phyloP scores from a whole-genome alignment of 2,329 filamentous ascomycete species.

The Myriosclerotinia curreyana region DNA sequence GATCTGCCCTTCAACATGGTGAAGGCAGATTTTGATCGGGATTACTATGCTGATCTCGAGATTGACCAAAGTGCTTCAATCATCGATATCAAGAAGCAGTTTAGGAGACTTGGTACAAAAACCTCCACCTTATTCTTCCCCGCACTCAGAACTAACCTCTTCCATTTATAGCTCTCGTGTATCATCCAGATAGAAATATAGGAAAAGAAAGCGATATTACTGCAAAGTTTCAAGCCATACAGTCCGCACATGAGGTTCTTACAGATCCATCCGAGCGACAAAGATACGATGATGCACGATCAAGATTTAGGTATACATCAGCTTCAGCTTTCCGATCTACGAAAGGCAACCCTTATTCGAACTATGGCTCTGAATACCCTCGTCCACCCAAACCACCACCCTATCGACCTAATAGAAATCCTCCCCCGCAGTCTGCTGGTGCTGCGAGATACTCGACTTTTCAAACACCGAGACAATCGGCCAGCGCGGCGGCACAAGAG shows the following conservation, averaged over 20 bases:
- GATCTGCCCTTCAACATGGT: constrained; percentile 33
- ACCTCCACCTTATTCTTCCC: constrained; percentile 4
- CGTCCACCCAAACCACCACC: constrained; percentile 37
- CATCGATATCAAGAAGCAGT: constrained; percentile 67
- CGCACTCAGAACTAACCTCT: constrained; percentile 13
- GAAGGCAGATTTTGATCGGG: constrained; percentile 41
- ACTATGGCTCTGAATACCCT: constrained; percentile 35
- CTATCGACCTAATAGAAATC: constrained; percentile 25
- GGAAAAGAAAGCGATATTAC: constrained; percentile 64
- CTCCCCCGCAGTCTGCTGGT: constrained; percentile 36
- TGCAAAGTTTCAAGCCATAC: constrained; percentile 67
- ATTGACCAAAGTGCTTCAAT: constrained; percentile 55
- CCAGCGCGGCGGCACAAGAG: constrained; percentile 35
- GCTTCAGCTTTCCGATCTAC: constrained; percentile 28
- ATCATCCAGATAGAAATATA: constrained; percentile 69
- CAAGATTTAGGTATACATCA: constrained; percentile 29
- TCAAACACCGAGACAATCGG: constrained; percentile 32
- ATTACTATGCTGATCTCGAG: constrained; percentile 68
- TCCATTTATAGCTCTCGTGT: constrained; percentile 53
- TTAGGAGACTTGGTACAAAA: constrained; percentile 59
- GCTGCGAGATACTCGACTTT: constrained; percentile 38
- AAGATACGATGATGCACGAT: constrained; percentile 38
- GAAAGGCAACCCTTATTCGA: constrained; percentile 39
- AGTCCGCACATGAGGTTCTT: constrained; percentile 67
- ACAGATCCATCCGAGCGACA: constrained; percentile 40